Evolutionary conservation across 2,329 filamentous ascomycete species (phyloP).

Genomic region (Cladosporium oxysporum): DNA sequence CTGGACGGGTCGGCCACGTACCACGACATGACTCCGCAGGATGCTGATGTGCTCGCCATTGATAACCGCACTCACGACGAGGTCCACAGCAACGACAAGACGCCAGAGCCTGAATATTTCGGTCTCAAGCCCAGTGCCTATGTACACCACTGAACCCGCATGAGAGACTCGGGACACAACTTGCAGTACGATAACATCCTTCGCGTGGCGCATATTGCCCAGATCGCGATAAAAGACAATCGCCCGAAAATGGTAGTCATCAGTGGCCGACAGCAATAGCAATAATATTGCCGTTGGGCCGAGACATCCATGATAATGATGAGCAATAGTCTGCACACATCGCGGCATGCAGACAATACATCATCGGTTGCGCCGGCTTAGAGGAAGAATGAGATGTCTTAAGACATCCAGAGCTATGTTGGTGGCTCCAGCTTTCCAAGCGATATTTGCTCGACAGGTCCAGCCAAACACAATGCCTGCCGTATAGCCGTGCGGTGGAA

Average conservation of each 20-base stretch:
- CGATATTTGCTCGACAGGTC: neutral
- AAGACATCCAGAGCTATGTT: neutral
- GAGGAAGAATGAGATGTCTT: neutral
- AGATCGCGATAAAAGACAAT: neutral
- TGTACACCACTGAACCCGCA: neutral
- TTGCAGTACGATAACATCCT: neutral
- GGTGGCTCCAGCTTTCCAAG: neutral
- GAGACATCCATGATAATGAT: neutral
- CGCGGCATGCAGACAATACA: neutral
- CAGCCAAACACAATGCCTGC: neutral
- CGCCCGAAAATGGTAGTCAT: neutral
- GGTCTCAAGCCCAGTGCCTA: neutral
- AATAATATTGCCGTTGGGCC: neutral
- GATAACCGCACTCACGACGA: neutral
- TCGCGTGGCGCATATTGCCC: neutral
- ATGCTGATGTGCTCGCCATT: neutral
- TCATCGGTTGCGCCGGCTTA: neutral
- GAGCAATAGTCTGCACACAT: neutral
- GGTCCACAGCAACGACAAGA: neutral
- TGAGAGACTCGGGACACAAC: neutral
- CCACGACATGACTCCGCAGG: neutral
- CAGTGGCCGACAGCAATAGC: neutral
- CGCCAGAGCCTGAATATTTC: neutral
- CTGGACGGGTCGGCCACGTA: conserved; percentile 9
- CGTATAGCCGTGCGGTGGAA: neutral